Conservation (phyloP, 1,284 basidiomycete species). For the Cutaneotrichosporon curvatum region DNA sequence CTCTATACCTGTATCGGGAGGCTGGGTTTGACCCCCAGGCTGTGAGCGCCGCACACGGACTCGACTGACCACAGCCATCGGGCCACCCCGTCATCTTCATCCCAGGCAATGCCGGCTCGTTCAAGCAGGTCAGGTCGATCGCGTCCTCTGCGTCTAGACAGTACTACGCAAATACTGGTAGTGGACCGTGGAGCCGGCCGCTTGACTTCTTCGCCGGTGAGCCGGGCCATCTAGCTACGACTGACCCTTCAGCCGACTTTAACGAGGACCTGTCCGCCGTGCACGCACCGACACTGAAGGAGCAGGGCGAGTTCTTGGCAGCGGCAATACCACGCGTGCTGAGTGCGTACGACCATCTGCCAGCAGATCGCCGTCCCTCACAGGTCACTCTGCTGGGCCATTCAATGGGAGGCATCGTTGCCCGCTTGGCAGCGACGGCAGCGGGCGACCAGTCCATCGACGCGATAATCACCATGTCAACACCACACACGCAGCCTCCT, state of each 20-base stretch:
- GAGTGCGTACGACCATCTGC: constrained; percentile 55
- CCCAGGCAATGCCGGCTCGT: constrained; percentile 94
- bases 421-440: constrained; percentile 48
- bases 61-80: constrained; percentile 43
- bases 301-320: constrained; percentile 72
- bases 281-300: constrained; percentile 77
- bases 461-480: constrained; percentile 86
- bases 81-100: constrained; percentile 86
- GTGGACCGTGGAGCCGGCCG: constrained; percentile 38
- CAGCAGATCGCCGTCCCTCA: constrained; percentile 33
- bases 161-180: constrained; percentile 52
- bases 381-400: constrained; percentile 76
- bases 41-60: constrained; percentile 46
- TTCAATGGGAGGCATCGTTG: constrained; percentile 98
- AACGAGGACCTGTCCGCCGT: constrained; percentile 97
- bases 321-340: constrained; percentile 70
- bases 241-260: constrained; percentile 66
- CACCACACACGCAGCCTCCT: constrained; percentile 82
- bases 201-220: constrained; percentile 78
- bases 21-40: constrained; percentile 66
- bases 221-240: constrained; percentile 16
- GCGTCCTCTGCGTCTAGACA: constrained; percentile 81
- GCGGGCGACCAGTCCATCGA: constrained; percentile 57
- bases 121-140: constrained; percentile 87
- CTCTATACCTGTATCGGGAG: constrained; percentile 85